phyloP scores from a whole-genome alignment of 768 basidiomycete species.

The Hysterangium stoloniferum region DNA sequence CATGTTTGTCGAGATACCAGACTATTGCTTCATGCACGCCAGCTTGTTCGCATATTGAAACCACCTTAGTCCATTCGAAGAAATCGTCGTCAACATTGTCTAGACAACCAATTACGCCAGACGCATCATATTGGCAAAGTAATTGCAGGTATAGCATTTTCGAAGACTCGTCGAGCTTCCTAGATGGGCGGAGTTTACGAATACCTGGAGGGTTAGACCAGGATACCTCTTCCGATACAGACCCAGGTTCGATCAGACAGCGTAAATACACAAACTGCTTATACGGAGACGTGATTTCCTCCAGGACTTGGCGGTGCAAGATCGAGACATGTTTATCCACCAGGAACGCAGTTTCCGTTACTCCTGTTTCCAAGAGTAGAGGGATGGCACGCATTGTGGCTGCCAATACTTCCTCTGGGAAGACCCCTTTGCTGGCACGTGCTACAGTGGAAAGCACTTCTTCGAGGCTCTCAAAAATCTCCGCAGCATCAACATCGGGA shows the following conservation, averaged over 20 bases:
- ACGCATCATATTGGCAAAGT: conserved; percentile 64
- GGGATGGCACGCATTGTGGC: conserved; percentile 56
- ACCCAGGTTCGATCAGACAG: conserved; percentile 54
- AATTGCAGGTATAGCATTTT: conserved; percentile 61
- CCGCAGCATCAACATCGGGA: conserved; percentile 46
- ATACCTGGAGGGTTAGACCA: conserved; percentile 13
- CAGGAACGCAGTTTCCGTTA: conserved; percentile 63
- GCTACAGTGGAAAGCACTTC: conserved; percentile 46
- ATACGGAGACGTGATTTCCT: conserved; percentile 35
- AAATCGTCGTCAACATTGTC: conserved; percentile 42
- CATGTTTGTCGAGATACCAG: conserved; percentile 67
- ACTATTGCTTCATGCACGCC: conserved; percentile 69
- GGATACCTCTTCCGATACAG: conserved; percentile 28
- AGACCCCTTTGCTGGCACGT: conserved; percentile 37
- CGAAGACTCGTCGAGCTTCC: conserved; percentile 40
- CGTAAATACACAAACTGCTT: conserved; percentile 72
- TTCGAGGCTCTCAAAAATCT: conserved; percentile 60
- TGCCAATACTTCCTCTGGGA: conserved; percentile 48
- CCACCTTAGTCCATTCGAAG: conserved; percentile 49
- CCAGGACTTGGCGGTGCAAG: conserved; percentile 58
- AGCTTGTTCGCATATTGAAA: conserved; percentile 57
- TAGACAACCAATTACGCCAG: conserved; percentile 54
- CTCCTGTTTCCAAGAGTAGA: conserved; percentile 49
- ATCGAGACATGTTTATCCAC: conserved; percentile 61
- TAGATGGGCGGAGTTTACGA: conserved; percentile 26